Evolutionary conservation across 2,329 filamentous ascomycete species (phyloP).

Genomic region (Erysiphe pisi): DNA sequence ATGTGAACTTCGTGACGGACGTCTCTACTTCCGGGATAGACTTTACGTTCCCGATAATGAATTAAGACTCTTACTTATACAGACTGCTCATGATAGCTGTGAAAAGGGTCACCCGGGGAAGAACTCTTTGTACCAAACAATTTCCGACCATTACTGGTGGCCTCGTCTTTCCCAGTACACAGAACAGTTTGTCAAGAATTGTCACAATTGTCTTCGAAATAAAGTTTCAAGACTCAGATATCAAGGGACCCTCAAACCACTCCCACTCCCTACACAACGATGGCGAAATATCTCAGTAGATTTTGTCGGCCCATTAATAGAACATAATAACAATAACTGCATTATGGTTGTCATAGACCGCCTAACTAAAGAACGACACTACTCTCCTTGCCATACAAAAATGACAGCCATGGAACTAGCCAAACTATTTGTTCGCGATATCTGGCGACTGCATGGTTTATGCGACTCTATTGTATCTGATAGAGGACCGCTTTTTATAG

Average conservation of each 20-base stretch:
- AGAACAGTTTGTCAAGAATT: not conserved
- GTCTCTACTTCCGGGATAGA: conserved; percentile 1
- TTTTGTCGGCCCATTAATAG: not conserved
- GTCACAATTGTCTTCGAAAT: conserved; percentile 7
- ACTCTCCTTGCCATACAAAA: not conserved
- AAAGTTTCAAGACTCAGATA: conserved; percentile 20
- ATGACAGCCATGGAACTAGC: conserved; percentile 12
- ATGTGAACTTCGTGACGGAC: conserved; percentile 7
- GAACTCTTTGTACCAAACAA: not conserved
- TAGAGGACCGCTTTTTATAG: conserved; percentile 29
- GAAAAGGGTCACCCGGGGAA: not conserved
- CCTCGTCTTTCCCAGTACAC: not conserved
- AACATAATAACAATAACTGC: not conserved
- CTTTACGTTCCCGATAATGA: conserved; percentile 15
- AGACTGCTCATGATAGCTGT: conserved; percentile 12
- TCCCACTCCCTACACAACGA: not conserved
- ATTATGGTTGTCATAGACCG: conserved; percentile 9
- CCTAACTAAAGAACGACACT: conserved; percentile 21
- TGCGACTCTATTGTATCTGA: conserved; percentile 30
- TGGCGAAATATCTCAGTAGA: conserved; percentile 25
- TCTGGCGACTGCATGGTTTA: conserved; percentile 27
- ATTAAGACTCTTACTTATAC: conserved; percentile 7
- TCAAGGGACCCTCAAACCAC: not conserved
- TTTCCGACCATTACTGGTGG: not conserved
- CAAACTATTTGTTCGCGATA: conserved; percentile 26